Base-by-base conservation (phyloP, 2,329 filamentous ascomycete species). In the Sclerotinia trifoliorum region DNA sequence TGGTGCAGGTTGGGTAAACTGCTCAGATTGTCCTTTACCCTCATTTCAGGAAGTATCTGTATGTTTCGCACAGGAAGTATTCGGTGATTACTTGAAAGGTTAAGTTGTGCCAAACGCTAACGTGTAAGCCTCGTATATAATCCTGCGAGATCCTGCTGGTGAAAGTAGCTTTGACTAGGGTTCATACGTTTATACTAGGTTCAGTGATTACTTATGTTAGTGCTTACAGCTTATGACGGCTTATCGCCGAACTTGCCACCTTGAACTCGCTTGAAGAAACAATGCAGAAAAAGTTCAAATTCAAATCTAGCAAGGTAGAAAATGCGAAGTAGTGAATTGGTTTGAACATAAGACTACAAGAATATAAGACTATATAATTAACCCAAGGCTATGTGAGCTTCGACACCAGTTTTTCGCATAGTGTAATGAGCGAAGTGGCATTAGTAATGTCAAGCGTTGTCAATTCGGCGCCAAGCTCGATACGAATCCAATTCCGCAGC, bases 401-500 rank as follows among this genome's bases (percentile, higher is more conserved):
- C 19, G 52, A 55, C 6, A 55, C 52, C 13, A 32, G 51, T 26
- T 55, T 55, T 29, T 55, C 52, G 17, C 52, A 55, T 8, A 55
- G 52, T 55, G 26, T 15, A 35, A 32, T 55, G 26, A 55, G 52
- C 19, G 52, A 55, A 55, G 26, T 55, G 17, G 52, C 52, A 32
- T 35, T 55, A 35, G 52, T 55, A 32, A 55, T 35, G 26, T 55
- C 52, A 55, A 55, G 52, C 21, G 52, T 55, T 19, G 26, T 55
- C 26, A 55, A 17, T 32, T 49, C 60, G 13, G 60, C 60, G 10
- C 60, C 78, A n/a, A 80, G 79, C 70, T 80, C 80, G 56, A 77
- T 75, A 17, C 78, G 73, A 0, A 84, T 75, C 82, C 83, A 85
- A 70, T 81, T 84, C 13, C 83, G 79, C 5, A 85, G 76, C 17